Percentiles rank a stretch among this genome's conserved stretches.
phyloP scores from a whole-genome alignment of 306 rosid species.

The Dicorynia guianensis region DNA sequence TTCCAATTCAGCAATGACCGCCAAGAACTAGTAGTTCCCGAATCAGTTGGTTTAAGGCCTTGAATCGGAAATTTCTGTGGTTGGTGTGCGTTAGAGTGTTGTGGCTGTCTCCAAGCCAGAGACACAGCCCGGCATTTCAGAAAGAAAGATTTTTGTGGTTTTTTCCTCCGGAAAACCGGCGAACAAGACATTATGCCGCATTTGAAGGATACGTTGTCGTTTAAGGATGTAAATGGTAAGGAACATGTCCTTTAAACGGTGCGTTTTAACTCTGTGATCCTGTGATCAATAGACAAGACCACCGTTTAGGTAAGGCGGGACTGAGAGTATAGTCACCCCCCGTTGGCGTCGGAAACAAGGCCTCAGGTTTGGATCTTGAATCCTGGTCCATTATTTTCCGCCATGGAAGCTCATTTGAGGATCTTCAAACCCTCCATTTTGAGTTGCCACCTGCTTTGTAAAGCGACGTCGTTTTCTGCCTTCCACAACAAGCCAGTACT shows the following conservation, averaged over 20 bases:
- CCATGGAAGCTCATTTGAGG: conserved; percentile 69
- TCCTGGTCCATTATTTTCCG: not conserved
- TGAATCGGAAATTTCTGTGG: conserved; percentile 49
- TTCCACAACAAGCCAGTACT: conserved; percentile 2
- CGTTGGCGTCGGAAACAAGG: conserved; percentile 7
- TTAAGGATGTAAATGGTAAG: not conserved
- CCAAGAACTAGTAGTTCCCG: not conserved
- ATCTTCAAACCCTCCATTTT: conserved; percentile 50
- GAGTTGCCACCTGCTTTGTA: conserved; percentile 50
- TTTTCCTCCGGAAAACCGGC: not conserved
- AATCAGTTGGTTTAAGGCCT: not conserved
- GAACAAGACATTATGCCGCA: not conserved
- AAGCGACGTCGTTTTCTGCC: conserved; percentile 33
- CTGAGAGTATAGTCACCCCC: not conserved
- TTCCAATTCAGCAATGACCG: conserved; percentile 2
- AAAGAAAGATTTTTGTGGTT: not conserved
- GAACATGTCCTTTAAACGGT: not conserved
- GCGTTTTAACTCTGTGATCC: not conserved
- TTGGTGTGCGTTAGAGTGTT: conserved; percentile 35
- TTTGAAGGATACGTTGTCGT: not conserved
- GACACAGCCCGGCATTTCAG: not conserved
- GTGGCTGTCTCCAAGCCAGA: conserved; percentile 64
- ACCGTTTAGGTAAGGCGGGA: not conserved
- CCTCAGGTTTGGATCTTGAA: not conserved
- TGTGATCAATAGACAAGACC: not conserved